Evolutionary conservation across 2,329 filamentous ascomycete species (phyloP), one percentile per base, ranked within the genome.

Genomic region (Emmonsia crescens): DNA sequence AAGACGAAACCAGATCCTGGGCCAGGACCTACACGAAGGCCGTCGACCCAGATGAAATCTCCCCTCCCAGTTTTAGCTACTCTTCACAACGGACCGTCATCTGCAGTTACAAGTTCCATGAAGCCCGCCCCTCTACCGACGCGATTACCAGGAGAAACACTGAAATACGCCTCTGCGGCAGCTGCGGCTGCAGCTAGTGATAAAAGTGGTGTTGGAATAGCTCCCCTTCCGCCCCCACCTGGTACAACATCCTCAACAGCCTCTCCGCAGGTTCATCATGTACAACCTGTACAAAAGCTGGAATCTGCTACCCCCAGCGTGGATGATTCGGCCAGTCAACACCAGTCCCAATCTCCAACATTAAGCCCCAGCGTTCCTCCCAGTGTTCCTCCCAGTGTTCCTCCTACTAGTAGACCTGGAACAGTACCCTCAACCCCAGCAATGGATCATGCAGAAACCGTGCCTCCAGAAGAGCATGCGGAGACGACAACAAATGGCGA

Each of bases 131-230:
- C 91, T 21, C 77, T 92, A 68, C 94, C 94, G 1, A 86, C 89
- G 63, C 85, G 93, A 73, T 86, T 89, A 6, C 89, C 91, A 3
- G 91, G 91, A 56, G 93, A 97, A 74, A 90, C 89, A 1, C 80
- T 99, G 67, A 97, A 97, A 76, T 99, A 99, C 73, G 94, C 94
- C 52, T 97, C 94, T 44, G 94, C 94, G 0, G 94, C 94, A 0
- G 94, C 94, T 0, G 94, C 94, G 0, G 94, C 93, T 0, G 93
- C 94, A 0, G 91, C 92, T 54, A 91, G 85, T 73, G 91, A 96
- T 76, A 92, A 90, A 78, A 93, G 88, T 72, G 83, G 83, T 60
- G 88, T 97, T 36, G 94, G 94, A 31, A 96, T 99, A 71, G 87
- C 93, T 62, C 94, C 94, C 48, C 80, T 97, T 70, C 94, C 94